Evolutionary conservation across 2,329 filamentous ascomycete genomes (phyloP).

Genomic region (Fusarium longipes): DNA sequence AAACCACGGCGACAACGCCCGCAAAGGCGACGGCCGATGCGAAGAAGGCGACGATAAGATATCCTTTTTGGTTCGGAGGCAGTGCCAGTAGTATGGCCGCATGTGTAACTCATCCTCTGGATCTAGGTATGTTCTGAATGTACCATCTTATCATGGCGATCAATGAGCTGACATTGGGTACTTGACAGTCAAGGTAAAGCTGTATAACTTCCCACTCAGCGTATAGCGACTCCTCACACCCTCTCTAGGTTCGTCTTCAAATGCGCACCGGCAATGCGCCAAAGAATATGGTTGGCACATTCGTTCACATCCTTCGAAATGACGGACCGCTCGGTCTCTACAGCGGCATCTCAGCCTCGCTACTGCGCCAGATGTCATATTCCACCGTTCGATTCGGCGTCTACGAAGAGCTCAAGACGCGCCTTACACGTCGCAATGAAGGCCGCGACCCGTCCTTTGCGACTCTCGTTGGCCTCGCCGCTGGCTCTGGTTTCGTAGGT

Average conservation of each 20-base stretch:
- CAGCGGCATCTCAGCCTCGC: constrained; percentile 88
- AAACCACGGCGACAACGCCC: constrained; percentile 14
- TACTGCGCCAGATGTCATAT: constrained; percentile 95
- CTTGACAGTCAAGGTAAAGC: constrained; percentile 61
- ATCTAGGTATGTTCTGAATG: constrained; percentile 74
- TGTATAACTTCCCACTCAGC: background rate
- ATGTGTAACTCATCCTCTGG: constrained; percentile 90
- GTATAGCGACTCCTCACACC: constrained; percentile 13
- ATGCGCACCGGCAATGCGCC: constrained; percentile 81
- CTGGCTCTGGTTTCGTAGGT: constrained; percentile 85
- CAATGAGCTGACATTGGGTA: constrained; percentile 35
- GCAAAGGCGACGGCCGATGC: constrained; percentile 49
- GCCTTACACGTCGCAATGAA: constrained; percentile 60
- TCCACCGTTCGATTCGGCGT: constrained; percentile 96
- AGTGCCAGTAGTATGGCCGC: constrained; percentile 93
- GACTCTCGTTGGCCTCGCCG: constrained; percentile 84
- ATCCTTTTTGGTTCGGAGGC: constrained; percentile 96
- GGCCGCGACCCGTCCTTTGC: constrained; percentile 72
- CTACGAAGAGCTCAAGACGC: constrained; percentile 91
- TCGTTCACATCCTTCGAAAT: constrained; percentile 80
- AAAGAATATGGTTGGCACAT: constrained; percentile 86
- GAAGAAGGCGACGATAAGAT: constrained; percentile 60
- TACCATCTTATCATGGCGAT: constrained; percentile 19
- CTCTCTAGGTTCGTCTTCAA: constrained; percentile 81
- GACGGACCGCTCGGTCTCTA: constrained; percentile 87